Conservation (phyloP, 2,329 filamentous ascomycete genomes). For the Pezizomycotina sp. region DNA sequence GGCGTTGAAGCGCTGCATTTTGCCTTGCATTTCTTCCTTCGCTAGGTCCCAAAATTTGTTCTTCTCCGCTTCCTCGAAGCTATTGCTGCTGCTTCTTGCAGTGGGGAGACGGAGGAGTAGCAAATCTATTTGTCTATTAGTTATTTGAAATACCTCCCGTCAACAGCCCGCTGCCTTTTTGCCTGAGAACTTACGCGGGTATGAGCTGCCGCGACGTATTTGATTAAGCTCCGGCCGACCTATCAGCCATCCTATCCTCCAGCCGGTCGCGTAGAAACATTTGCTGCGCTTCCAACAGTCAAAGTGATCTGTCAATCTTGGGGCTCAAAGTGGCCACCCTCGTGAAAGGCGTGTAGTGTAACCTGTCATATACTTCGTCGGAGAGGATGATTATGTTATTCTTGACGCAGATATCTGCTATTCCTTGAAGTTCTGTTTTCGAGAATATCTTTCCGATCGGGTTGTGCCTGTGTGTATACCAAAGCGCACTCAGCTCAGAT, state of each 20-base stretch:
- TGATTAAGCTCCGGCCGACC: slow-evolving; percentile 74
- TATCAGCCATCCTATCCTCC: slow-evolving; percentile 68
- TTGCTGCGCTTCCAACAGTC: slow-evolving; percentile 90
- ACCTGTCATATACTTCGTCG: slow-evolving; percentile 83
- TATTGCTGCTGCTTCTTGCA: slow-evolving; percentile 86
- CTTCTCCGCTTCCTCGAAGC: slow-evolving; percentile 76
- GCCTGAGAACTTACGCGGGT: slow-evolving; percentile 39
- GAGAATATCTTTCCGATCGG: slow-evolving; percentile 93
- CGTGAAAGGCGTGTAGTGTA: slow-evolving; percentile 92
- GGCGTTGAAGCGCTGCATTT: slow-evolving; percentile 73
- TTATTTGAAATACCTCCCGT: no score
- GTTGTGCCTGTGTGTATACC: slow-evolving; percentile 45
- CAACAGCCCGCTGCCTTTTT: no score
- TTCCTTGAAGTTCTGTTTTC: slow-evolving; percentile 60
- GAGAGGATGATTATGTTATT: slow-evolving; percentile 86
- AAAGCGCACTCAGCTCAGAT: slow-evolving; percentile 2
- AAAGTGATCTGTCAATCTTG: slow-evolving; percentile 74
- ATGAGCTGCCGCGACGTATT: slow-evolving; percentile 81
- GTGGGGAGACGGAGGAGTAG: slow-evolving; percentile 79
- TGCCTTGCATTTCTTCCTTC: slow-evolving; percentile 72
- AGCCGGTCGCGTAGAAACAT: slow-evolving; percentile 95
- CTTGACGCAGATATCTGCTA: slow-evolving; percentile 79
- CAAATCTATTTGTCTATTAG: slow-evolving; percentile 44
- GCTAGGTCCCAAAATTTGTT: slow-evolving; percentile 76
- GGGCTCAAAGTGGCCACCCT: slow-evolving; percentile 79